Base-by-base conservation (phyloP, 352 stramenopile genomes). In the Hyaloperonospora brassicae region DNA sequence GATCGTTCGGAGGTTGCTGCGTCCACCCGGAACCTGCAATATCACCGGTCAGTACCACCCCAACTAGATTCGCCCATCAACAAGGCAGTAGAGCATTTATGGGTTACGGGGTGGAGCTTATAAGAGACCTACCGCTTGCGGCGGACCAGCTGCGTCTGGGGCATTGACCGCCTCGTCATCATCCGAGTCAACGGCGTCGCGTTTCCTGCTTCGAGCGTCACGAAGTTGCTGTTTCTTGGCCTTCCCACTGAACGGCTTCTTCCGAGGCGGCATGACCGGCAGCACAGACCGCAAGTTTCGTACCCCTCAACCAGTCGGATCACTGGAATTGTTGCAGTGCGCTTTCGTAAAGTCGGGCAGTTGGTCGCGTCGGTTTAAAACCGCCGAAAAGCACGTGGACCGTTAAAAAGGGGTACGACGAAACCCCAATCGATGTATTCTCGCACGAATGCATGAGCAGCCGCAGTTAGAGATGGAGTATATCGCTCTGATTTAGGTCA, bases 181-280 rank as follows among this genome's bases (percentile, higher is more conserved):
- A n/a, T n/a, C n/a, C 11, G 66, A 65, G 10, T 69, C 54, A 3
- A 53, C 38, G 10, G 58, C 66, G 48, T 66, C 59, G 39, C 71
- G 66, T 34, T 88, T 74, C 55, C 72, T 80, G 57, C 86, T 78
- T 38, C 83, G 78, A 64, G 90, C 90, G 34, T 84, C 76, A 38
- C 82, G 65, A 23, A 93, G 76, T 78, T 93, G 83, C 55, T 89
- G 79, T 69, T 93, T 93, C 76, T 93, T 93, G 56, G 79, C 79
- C 54, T 93, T 93, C 59, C 79, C 80, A 52, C 79, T 90, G 54
- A 93, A 93, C n/a, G 79, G 83, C 65, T 82, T 90, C 68, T 83
- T 87, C 55, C 73, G 59, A 21, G 72, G 64, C 43, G 66, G 22
- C 66, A 78, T 79, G 34, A 12, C 12, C 34, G 34, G n/a, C n/a